phyloP scores from a whole-genome alignment of 495 filamentous ascomycete species.

The Aspergillus conjunctus region DNA sequence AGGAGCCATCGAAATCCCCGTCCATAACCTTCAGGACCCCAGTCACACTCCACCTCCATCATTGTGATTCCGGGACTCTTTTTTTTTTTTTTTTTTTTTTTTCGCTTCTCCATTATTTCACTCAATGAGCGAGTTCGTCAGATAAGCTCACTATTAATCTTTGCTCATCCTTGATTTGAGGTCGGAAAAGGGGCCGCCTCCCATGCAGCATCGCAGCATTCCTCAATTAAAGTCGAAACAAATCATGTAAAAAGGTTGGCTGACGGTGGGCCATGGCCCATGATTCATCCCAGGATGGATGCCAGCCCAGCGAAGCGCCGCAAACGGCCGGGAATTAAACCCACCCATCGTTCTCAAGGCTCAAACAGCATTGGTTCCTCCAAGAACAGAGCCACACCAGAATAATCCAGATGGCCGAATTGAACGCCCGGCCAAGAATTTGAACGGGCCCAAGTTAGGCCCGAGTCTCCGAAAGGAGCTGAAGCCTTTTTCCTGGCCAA shows the following conservation, averaged over 20 bases:
- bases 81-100: not conserved
- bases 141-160: not conserved
- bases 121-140: not conserved
- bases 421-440: not conserved
- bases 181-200: not conserved
- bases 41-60: too few species aligned
- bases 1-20: too few species aligned
- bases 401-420: not conserved
- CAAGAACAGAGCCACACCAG: not conserved
- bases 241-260: not conserved
- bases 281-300: not conserved
- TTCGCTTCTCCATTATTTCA: not conserved
- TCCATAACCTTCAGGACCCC: too few species aligned
- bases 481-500: not conserved
- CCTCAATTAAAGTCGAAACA: not conserved
- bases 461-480: constrained; percentile 8
- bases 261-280: constrained; percentile 3
- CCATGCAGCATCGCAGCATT: not conserved
- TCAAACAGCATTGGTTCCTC: not conserved
- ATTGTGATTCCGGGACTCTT: not conserved
- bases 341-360: constrained; percentile 1
- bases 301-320: not conserved
- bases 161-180: not conserved
- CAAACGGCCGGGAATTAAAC: constrained; percentile 8
- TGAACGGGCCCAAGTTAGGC: constrained; percentile 3